Evolutionary conservation across 805 yeast species (phyloP), one percentile per base, ranked within the genome.

Genomic region (Barnettozyma botsteinii): DNA sequence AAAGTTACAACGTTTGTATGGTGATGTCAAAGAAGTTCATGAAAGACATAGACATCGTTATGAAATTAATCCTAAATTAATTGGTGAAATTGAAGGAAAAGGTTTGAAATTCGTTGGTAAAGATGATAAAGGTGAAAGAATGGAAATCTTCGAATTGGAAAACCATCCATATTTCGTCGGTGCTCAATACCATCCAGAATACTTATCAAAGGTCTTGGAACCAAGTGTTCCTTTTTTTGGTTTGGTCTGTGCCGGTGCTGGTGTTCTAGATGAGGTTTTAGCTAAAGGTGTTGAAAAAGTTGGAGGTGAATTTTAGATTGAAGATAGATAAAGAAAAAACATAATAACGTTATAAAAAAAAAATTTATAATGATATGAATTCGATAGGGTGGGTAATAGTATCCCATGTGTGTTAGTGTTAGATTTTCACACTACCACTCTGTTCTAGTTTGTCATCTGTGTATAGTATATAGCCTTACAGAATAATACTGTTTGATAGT

Each of bases 1-100:
- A 35, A 73, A 69, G 48, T 76, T 93, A 55, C 79, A 85, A 64
- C 74, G 77, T 65, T 70, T 91, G 40, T 91, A 91, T 61, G 94
- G 93, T 42, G 79, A 75, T 43, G 71, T 72, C 22, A 72, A 69
- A 2, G 67, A 73, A 33, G 89, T 88, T 37, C 70, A 70, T 46
- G 99, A 93, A 70, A 85, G 99, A 74, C 99, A 93, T 65, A 84
- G 99, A 71, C 99, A 93, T 66, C 81, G 99, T 69, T 93, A 93
- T 64, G 99, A 93, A 66, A 85, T 93, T 54, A 91, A 89, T 66
- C 99, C 98, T 13, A 76, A 74, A 48, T 70, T 85, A 52, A 81
- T 89, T 48, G 69, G 66, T 14, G 64, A 68, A 32, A 75, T 91
- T 47, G 98, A 93, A 66, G 62, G 64, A 7, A 68, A 80, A 37